Evolutionary conservation across 73 alveolate species (phyloP), one percentile per base, ranked within the genome.

Genomic region (Paramecium biaurelia): DNA sequence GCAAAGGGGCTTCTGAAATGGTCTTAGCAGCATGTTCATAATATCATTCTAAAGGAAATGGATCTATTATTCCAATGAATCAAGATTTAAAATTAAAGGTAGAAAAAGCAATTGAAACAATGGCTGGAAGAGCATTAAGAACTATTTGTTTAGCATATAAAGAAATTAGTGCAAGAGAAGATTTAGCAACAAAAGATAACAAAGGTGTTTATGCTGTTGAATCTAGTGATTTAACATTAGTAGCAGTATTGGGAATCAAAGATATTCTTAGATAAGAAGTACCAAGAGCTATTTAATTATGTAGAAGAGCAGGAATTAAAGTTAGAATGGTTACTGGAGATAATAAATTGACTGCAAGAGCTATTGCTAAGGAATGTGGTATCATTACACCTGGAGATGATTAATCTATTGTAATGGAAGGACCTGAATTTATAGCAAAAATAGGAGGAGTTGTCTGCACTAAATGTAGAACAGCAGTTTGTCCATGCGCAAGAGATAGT

Each of bases 241-340:
- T 96, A 14, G 98, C 96, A 11, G 95, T 96, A 1, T 88, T 94
- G 70, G 99, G 98, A 37, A 96, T 96, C 38, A 88, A 92, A 57
- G 98, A 96, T 85, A 92, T 97, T 20, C 49, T 95, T 4, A 93
- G 98, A 84, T 70, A 93, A 76, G 98, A 95, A 20, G 98, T 95
- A 7, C 94, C 94, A 32, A 82, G 85, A 45, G 94, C 94, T 41
- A 82, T 89, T 49, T 34, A 70, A 45, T 42, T 58, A 70, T 89
- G 94, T 38, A 89, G 87, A 85, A 82, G 93, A 42, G 99, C 98
- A 18, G 97, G 98, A 15, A 94, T 97, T 24, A 93, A 70, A 26
- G 99, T 97, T 42, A 95, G 97, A 63, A 97, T 97, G 99, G 99
- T 97, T 26, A 97, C 99, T 21, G 98, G 99, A 57, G 99, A 97